Evolutionary conservation across 2,329 filamentous ascomycete genomes (phyloP).

Genomic region (Xylariales sp.): DNA sequence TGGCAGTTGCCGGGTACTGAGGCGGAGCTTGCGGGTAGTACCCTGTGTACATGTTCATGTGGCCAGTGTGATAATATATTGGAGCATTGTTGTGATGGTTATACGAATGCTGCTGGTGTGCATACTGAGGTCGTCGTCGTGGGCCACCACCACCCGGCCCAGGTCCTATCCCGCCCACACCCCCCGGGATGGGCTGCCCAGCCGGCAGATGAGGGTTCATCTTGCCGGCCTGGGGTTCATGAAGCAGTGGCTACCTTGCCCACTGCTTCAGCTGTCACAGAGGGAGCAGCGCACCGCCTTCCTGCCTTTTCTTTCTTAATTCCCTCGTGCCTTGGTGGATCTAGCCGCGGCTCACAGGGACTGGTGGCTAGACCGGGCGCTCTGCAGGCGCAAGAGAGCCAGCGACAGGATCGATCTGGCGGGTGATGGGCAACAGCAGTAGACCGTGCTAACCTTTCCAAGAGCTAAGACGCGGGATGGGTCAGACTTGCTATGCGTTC

Average conservation of each 20-base stretch:
- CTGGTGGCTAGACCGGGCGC: no score
- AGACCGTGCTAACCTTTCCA: no score
- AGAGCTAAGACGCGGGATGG: no score
- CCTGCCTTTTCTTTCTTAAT: background rate
- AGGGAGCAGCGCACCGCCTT: background rate
- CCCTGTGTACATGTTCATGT: slow-evolving; percentile 45
- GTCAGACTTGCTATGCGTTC: no score
- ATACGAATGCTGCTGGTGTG: slow-evolving; percentile 28
- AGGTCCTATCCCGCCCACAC: slow-evolving; percentile 19
- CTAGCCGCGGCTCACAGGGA: no score
- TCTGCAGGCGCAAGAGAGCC: no score
- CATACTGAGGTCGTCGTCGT: slow-evolving; percentile 32
- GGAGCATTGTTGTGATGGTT: slow-evolving; percentile 28
- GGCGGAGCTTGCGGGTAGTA: slow-evolving; percentile 55
- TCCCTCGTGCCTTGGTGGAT: no score
- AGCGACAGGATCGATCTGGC: no score
- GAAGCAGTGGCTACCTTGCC: slow-evolving; percentile 19
- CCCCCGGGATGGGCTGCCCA: slow-evolving; percentile 60
- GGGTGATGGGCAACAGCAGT: no score
- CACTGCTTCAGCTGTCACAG: slow-evolving; percentile 20
- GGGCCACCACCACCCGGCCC: slow-evolving; percentile 20
- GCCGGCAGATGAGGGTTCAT: slow-evolving; percentile 77
- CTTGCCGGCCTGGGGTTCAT: slow-evolving; percentile 61
- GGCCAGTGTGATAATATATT: slow-evolving; percentile 42
- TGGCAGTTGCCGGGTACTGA: slow-evolving; percentile 51